Evolutionary conservation across 2,329 filamentous ascomycete species (phyloP).

Genomic region (Ophiocordyceps polyrhachis-furcata): DNA sequence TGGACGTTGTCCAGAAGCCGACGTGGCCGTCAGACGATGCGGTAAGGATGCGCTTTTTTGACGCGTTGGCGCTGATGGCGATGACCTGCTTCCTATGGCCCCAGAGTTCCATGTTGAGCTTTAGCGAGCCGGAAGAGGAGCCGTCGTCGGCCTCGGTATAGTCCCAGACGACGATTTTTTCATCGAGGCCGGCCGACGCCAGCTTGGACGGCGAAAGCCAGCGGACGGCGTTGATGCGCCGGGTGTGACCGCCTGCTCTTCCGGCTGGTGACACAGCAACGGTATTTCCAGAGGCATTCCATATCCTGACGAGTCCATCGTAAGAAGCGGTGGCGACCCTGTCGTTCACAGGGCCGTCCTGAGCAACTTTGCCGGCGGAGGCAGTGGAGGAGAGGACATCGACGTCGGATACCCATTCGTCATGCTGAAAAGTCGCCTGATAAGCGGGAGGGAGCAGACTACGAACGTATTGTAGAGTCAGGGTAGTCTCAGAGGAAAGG

Average conservation of each 20-base stretch:
- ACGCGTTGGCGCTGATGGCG: constrained; percentile 52
- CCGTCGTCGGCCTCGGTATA: constrained; percentile 50
- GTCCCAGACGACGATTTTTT: constrained; percentile 78
- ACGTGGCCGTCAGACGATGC: constrained; percentile 68
- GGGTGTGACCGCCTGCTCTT: constrained; percentile 52
- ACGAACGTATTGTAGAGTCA: constrained; percentile 84
- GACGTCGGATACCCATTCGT: constrained; percentile 86
- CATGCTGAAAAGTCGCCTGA: constrained; percentile 84
- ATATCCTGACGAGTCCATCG: constrained; percentile 73
- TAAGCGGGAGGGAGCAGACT: constrained; percentile 78
- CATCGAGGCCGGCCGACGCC: constrained; percentile 68
- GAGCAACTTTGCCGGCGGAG: constrained; percentile 30
- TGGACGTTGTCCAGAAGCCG: constrained; percentile 76
- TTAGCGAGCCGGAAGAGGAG: constrained; percentile 38
- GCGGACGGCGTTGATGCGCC: constrained; percentile 62
- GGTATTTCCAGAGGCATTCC: constrained; percentile 77
- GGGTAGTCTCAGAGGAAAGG: constrained; percentile 70
- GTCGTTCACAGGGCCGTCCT: constrained; percentile 11
- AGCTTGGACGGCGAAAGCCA: constrained; percentile 66
- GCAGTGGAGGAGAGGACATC: constrained; percentile 60
- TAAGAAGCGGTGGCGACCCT: constrained; percentile 84
- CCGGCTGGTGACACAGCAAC: constrained; percentile 55
- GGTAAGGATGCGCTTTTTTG: constrained; percentile 63
- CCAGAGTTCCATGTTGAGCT: constrained; percentile 63
- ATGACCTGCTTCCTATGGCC: constrained; percentile 63